These are phyloP conservation scores for Entomortierella lignicola DNA, from an alignment of 192 early-diverging fungal species.

Conservation along the genomic window DNA sequence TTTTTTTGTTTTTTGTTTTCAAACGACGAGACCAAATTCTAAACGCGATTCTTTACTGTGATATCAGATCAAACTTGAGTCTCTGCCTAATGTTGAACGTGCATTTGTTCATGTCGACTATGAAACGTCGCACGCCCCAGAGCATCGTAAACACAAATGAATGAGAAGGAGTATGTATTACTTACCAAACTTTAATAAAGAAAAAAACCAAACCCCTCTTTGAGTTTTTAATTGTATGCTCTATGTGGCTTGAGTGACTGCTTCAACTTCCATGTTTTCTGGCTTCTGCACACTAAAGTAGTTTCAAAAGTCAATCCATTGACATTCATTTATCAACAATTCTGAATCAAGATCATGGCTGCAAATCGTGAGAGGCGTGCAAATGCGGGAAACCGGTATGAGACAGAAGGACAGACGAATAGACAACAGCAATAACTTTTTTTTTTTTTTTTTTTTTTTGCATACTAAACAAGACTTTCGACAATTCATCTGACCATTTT, in stretches of 20 bases:
- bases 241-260: too few relatives aligned
- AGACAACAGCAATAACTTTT: too few relatives aligned
- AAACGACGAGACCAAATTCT: too few relatives aligned
- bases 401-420: background rate
- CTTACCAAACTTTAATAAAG: too few relatives aligned
- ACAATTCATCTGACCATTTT: background rate
- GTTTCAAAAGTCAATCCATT: too few relatives aligned
- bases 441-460: background rate
- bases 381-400: slow-evolving; percentile 47
- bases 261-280: too few relatives aligned
- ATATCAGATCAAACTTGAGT: slow-evolving; percentile 79
- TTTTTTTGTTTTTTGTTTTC: background rate
- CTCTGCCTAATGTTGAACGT: slow-evolving; percentile 86
- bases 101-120: slow-evolving; percentile 97
- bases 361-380: slow-evolving; percentile 33
- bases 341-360: slow-evolving; percentile 17
- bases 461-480: background rate
- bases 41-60: background rate
- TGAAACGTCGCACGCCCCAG: slow-evolving; percentile 88
- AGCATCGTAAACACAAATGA: slow-evolving; percentile 68
- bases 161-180: too few relatives aligned
- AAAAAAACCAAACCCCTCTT: too few relatives aligned
- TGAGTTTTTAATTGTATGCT: too few relatives aligned
- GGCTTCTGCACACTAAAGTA: too few relatives aligned
- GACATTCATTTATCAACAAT: background rate